A percentile compares a stretch with the other conserved stretches of the same genome.
Conservation (phyloP, 1,284 basidiomycete species). For the Rhodotorula sp. region DNA sequence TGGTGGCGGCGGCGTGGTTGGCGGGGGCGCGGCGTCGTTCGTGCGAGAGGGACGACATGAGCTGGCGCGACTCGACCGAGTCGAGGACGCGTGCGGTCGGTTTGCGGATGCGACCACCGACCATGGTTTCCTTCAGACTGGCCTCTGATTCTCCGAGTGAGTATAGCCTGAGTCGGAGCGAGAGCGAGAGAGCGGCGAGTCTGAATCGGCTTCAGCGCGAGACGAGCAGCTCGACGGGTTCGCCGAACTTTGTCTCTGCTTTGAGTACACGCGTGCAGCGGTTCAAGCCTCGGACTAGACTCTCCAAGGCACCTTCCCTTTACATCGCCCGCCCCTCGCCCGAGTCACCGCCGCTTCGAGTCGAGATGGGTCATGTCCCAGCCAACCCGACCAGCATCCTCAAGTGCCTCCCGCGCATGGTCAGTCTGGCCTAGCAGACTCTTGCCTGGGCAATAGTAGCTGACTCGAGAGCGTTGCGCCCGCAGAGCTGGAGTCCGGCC, state of each 20-base stretch:
- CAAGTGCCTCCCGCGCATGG: conserved; percentile 40
- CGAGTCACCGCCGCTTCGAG: no score
- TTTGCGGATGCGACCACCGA: conserved; percentile 22
- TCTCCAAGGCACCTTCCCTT: neutral
- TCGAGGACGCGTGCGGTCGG: conserved; percentile 28
- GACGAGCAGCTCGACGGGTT: no score
- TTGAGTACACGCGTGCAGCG: no score
- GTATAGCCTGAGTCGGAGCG: neutral
- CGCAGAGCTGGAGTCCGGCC: conserved; percentile 73
- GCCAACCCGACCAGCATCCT: conserved; percentile 33
- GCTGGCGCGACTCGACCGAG: conserved; percentile 18
- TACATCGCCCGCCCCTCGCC: no score
- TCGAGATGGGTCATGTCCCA: conserved; percentile 25
- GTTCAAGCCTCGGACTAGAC: neutral
- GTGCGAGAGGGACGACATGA: conserved; percentile 5
- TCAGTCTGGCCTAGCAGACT: conserved; percentile 3
- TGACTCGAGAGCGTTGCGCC: neutral
- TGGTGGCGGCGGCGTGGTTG: neutral
- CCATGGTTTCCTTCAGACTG: neutral
- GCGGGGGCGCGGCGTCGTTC: neutral
- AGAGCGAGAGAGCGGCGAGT: no score
- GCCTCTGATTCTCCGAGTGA: neutral
- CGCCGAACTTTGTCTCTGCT: no score
- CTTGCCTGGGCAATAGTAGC: neutral
- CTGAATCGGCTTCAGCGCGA: no score